Evolutionary conservation across 2,329 filamentous ascomycete species (phyloP).

Genomic region (Talaromyces albobiverticillius): DNA sequence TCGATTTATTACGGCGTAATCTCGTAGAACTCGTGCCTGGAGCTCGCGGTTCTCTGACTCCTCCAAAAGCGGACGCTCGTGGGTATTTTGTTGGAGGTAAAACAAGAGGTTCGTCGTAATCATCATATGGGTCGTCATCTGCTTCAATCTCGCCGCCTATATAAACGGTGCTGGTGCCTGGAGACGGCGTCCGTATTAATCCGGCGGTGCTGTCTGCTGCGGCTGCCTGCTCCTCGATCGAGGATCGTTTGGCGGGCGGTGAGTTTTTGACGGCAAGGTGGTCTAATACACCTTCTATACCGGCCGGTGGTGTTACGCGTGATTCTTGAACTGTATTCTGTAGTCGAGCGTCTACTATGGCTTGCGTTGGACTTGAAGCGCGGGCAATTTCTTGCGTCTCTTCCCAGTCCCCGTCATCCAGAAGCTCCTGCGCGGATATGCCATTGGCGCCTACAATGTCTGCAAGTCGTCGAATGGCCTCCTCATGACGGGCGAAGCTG

Average conservation of each 20-base stretch:
- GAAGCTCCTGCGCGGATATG: slow-evolving; percentile 59
- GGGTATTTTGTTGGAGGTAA: slow-evolving; percentile 12
- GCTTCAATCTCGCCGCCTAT: slow-evolving; percentile 4
- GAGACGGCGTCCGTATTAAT: background rate
- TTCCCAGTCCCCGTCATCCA: slow-evolving; percentile 45
- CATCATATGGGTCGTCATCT: slow-evolving; percentile 11
- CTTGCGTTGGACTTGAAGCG: slow-evolving; percentile 10
- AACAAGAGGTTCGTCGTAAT: background rate
- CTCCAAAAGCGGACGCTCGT: slow-evolving; percentile 6
- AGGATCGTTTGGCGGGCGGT: slow-evolving; percentile 5
- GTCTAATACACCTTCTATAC: slow-evolving; percentile 35
- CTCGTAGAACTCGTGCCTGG: background rate
- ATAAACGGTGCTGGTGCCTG: background rate
- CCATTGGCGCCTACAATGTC: slow-evolving; percentile 72
- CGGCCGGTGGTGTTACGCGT: slow-evolving; percentile 23
- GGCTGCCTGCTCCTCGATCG: background rate
- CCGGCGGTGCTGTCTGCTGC: background rate
- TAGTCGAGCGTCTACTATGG: background rate
- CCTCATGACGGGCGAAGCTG: slow-evolving; percentile 64
- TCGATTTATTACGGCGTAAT: slow-evolving; percentile 9
- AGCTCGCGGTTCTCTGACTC: slow-evolving; percentile 1
- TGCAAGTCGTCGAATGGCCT: slow-evolving; percentile 68
- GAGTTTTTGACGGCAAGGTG: slow-evolving; percentile 28
- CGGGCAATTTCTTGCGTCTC: slow-evolving; percentile 38
- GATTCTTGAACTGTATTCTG: background rate